Percentiles rank a stretch among this genome's conserved stretches.
Conservation (phyloP, 31 red algal species). For the Odonthalia washingtoniensis region DNA sequence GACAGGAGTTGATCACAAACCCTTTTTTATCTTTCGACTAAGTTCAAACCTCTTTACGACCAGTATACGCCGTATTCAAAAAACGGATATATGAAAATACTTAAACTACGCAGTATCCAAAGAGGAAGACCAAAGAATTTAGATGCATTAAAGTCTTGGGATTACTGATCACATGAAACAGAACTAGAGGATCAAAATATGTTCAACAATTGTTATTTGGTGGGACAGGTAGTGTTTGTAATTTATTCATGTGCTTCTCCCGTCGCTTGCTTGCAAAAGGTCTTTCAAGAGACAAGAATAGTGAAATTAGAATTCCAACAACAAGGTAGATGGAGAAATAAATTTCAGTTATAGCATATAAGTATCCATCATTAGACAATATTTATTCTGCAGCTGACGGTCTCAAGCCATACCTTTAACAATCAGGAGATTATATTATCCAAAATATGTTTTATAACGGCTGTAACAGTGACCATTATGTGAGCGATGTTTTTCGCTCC, state of each 20-base stretch:
- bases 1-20: not conserved
- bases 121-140: not conserved
- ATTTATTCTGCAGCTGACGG: not conserved
- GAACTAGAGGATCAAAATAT: not conserved
- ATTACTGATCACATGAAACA: not conserved
- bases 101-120: not conserved
- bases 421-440: not conserved
- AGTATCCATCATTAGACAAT: not conserved
- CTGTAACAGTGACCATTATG: constrained; percentile 15
- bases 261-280: not conserved
- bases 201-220: not conserved
- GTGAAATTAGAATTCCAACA: not conserved
- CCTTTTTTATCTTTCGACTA: not conserved
- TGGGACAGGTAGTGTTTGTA: not conserved
- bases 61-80: not conserved
- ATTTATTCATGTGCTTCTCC: not conserved
- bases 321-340: not conserved
- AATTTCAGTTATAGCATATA: not conserved
- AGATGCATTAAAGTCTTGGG: not conserved
- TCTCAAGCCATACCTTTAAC: not conserved
- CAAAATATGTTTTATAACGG: constrained; percentile 18
- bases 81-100: not conserved
- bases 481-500: constrained; percentile 4
- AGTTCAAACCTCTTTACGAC: not conserved
- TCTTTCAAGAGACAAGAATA: not conserved